Evolutionary conservation across 2,329 filamentous ascomycete genomes (phyloP), one percentile per base, ranked within the genome.

Genomic region (Claviceps citrina): DNA sequence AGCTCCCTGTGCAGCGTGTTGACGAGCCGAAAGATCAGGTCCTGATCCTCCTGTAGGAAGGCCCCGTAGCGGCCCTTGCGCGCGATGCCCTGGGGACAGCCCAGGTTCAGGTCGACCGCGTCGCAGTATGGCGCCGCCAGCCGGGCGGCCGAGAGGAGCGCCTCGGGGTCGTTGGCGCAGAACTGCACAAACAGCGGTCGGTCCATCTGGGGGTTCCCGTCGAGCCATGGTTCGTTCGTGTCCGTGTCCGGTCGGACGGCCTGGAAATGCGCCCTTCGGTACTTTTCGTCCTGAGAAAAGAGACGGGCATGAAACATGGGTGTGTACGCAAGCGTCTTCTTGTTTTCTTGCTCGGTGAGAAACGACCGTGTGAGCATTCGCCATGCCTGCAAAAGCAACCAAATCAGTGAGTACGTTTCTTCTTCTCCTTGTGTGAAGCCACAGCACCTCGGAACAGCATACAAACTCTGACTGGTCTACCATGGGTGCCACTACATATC

Each of bases 391-490:
- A 34, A 15, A 18, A n/a, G n/a, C n/a, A n/a, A n/a, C n/a, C n/a
- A n/a, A n/a, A n/a, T n/a, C 18, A n/a, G 30, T 37, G 3, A 37
- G 22, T 22, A 36, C 15, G 16, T 34, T n/a, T 32, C 15, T 32
- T 6, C 10, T 13, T 19, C 16, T 7, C 20, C 22, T 9, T 9
- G 8, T 9, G 31, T 33, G 22, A 5, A 24, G 8, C 22, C 22
- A 24, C 15, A 9, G 5, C n/a, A 16, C 7, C 10, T 5, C 22
- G 24, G 10, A 67, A n/a, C n/a, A n/a, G n/a, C 80, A 48, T 67
- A 94, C 87, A 66, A 96, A 95, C 66, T 98, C 91, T 25, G 86
- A 95, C 60, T 95, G 84, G 55, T 98, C 89, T 18, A 98, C 91
- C 91, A 98, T 98, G 27, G 91, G 91, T 26, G 91, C 91, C 41